phyloP scores from a whole-genome alignment of 2,329 filamentous ascomycete genomes.

The Colletotrichum sp. region DNA sequence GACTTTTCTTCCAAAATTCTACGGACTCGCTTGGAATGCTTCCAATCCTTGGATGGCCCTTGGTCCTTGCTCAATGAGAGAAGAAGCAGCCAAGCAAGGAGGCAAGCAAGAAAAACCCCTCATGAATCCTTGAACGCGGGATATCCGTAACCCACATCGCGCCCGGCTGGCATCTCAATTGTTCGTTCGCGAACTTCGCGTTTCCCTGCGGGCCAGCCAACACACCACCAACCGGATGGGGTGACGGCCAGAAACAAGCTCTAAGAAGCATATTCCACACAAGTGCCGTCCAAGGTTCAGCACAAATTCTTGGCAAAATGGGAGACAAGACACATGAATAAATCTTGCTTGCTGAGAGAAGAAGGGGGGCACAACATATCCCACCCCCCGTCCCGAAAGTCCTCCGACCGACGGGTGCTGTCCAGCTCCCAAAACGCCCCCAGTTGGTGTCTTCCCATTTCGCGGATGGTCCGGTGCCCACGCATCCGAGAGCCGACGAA shows the following conservation, averaged over 20 bases:
- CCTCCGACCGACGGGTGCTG: not conserved
- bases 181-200: not conserved
- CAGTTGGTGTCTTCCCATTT: not conserved
- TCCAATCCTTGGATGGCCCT: not conserved
- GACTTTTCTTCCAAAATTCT: not conserved
- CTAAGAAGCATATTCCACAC: not conserved
- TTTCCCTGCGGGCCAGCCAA: not conserved
- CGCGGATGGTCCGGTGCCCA: not conserved
- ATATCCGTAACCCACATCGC: not conserved
- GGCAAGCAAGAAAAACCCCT: not conserved
- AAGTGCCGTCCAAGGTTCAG: not conserved
- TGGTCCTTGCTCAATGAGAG: not conserved
- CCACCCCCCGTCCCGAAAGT: not conserved
- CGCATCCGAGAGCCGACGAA: conserved; percentile 19
- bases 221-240: not conserved
- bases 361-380: not conserved
- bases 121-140: not conserved
- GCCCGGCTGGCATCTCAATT: not conserved
- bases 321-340: not conserved
- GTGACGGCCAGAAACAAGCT: not conserved
- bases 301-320: not conserved
- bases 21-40: not conserved
- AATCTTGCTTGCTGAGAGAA: not conserved
- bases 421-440: not conserved
- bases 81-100: not conserved